Evolutionary conservation across 345 rosid species (phyloP).

Genomic region (Raphanus sativus): DNA sequence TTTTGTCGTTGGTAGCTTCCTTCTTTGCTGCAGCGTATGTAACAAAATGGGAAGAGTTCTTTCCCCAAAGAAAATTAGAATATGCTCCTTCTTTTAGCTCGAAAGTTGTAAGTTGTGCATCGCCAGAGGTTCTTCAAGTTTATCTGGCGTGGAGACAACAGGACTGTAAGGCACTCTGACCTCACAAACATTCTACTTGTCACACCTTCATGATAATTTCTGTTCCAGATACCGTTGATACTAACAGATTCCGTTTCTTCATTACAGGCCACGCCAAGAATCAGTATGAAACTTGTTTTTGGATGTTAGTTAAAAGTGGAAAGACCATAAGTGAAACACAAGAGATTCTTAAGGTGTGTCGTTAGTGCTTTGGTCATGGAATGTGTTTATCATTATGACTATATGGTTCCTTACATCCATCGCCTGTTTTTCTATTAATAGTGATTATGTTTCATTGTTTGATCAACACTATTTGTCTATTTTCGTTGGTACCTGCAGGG

Average conservation of each 20-base stretch:
- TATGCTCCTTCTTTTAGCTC: background rate
- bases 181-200: background rate
- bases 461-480: conserved; percentile 5
- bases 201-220: too few relatives aligned
- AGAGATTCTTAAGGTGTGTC: conserved; percentile 60
- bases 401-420: background rate
- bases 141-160: conserved; percentile 67
- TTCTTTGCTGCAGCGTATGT: conserved; percentile 65
- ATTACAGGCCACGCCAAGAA: conserved; percentile 68
- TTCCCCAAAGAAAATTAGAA: background rate
- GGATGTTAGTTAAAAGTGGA: conserved; percentile 71
- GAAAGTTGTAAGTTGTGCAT: background rate
- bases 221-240: too few relatives aligned
- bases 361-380: background rate
- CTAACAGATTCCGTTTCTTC: background rate
- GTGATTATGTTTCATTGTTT: background rate
- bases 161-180: conserved; percentile 57
- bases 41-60: conserved; percentile 54
- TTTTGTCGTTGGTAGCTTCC: conserved; percentile 66
- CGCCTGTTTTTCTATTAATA: background rate
- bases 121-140: background rate
- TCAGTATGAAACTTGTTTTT: conserved; percentile 69
- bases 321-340: conserved; percentile 60
- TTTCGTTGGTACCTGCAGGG: conserved; percentile 45
- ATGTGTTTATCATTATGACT: background rate